Evolutionary conservation across 2,329 filamentous ascomycete species (phyloP).

Genomic region (Sclerotinia trifoliorum): DNA sequence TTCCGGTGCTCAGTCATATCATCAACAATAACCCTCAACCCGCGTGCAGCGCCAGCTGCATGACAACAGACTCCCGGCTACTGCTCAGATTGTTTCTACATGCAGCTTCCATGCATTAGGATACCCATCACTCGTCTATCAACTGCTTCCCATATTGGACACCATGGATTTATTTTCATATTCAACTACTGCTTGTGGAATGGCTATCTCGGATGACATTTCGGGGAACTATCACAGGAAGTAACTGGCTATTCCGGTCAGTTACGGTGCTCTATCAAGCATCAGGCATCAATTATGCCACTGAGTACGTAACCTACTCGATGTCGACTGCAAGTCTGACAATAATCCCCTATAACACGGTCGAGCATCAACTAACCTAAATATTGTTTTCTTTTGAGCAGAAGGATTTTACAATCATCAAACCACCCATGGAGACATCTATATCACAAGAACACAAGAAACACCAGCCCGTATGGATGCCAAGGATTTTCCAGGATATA

Average conservation of each 20-base stretch:
- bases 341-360: conserved; percentile 30
- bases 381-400: conserved; percentile 31
- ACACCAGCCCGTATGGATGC: conserved; percentile 7
- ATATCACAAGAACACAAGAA: neutral
- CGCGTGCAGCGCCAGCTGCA: neutral
- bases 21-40: neutral
- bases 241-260: conserved; percentile 28
- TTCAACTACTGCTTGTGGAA: conserved; percentile 14
- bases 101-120: conserved; percentile 19
- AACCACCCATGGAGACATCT: neutral
- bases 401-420: conserved; percentile 26
- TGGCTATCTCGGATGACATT: neutral
- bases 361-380: conserved; percentile 37
- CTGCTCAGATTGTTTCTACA: neutral
- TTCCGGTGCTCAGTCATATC: neutral
- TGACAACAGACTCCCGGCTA: neutral
- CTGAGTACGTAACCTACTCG: conserved; percentile 40
- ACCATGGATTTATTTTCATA: conserved; percentile 20
- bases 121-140: neutral
- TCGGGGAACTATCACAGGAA: neutral
- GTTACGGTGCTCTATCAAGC: conserved; percentile 24
- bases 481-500: conserved; percentile 11
- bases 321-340: conserved; percentile 33
- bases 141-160: conserved; percentile 10
- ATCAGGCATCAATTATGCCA: conserved; percentile 36